Percentiles rank a stretch among this genome's conserved stretches.
Conservation (phyloP, 2,329 filamentous ascomycete genomes). For the Dothiorella sarmentorum region DNA sequence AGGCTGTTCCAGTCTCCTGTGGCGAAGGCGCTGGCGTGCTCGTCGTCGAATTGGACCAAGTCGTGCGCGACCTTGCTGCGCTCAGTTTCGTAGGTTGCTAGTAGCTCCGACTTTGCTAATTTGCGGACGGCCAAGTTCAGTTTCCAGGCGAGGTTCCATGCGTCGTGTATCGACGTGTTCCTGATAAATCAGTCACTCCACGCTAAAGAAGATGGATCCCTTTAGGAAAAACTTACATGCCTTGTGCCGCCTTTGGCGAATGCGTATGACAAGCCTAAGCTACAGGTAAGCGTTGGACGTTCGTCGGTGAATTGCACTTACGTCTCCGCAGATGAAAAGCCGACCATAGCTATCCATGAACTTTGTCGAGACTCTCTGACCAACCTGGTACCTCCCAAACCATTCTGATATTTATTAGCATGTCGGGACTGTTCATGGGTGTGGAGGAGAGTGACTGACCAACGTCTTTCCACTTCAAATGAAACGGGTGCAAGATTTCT, state of each 20-base stretch:
- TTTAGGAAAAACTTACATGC: slow-evolving; percentile 34
- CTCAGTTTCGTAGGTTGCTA: slow-evolving; percentile 41
- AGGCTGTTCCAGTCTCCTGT: slow-evolving; percentile 61
- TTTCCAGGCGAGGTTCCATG: slow-evolving; percentile 45
- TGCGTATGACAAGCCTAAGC: slow-evolving; percentile 37
- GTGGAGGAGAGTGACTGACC: slow-evolving; percentile 23
- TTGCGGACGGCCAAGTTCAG: slow-evolving; percentile 39
- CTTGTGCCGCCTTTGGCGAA: slow-evolving; percentile 42
- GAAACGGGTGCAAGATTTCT: slow-evolving; percentile 45
- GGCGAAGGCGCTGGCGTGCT: slow-evolving; percentile 52
- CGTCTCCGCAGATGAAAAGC: slow-evolving; percentile 51
- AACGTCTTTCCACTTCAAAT: slow-evolving; percentile 43
- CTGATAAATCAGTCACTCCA: neutral
- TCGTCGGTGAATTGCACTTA: slow-evolving; percentile 26
- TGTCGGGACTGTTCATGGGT: neutral
- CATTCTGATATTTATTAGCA: slow-evolving; percentile 36
- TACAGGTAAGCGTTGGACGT: neutral
- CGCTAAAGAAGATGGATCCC: neutral
- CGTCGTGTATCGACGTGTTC: slow-evolving; percentile 46
- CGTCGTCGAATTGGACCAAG: slow-evolving; percentile 44
- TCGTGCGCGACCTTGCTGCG: slow-evolving; percentile 43
- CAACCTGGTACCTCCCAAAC: slow-evolving; percentile 52
- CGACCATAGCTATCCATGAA: slow-evolving; percentile 42
- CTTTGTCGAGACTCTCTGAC: slow-evolving; percentile 45
- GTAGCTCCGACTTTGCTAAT: slow-evolving; percentile 36